Percentiles rank a stretch among this genome's conserved stretches.
Evolutionary conservation across 1,139 yeast genomes (phyloP).

Genomic region (Debaryomycetaceae sp.): DNA sequence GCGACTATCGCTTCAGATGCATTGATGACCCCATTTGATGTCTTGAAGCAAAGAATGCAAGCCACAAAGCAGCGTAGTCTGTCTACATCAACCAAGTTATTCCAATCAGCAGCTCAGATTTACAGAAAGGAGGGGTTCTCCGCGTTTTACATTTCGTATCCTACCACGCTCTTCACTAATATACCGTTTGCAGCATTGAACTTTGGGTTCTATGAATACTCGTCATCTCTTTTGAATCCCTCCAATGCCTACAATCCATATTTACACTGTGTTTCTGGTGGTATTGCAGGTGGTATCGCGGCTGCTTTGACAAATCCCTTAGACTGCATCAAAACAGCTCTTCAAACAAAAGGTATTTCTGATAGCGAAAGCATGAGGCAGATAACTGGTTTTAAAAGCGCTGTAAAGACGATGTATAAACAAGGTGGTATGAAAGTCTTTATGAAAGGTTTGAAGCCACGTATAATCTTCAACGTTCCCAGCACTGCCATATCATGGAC

Average conservation of each 20-base stretch:
- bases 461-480: slow-evolving; percentile 92
- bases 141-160: slow-evolving; percentile 90
- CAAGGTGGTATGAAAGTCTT: slow-evolving; percentile 72
- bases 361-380: slow-evolving; percentile 49
- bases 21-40: slow-evolving; percentile 96
- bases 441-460: slow-evolving; percentile 81
- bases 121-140: slow-evolving; percentile 73
- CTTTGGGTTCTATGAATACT: slow-evolving; percentile 88
- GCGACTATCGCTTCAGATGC: slow-evolving; percentile 95
- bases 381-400: slow-evolving; percentile 69
- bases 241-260: slow-evolving; percentile 78
- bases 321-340: slow-evolving; percentile 88
- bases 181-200: slow-evolving; percentile 96
- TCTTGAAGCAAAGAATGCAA: slow-evolving; percentile 73
- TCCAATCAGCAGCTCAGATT: slow-evolving; percentile 45
- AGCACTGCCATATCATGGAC: slow-evolving; percentile 98
- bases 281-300: slow-evolving; percentile 92
- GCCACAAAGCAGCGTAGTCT: slow-evolving; percentile 14
- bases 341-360: slow-evolving; percentile 72
- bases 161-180: slow-evolving; percentile 89
- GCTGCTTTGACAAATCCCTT: slow-evolving; percentile 96
- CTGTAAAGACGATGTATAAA: slow-evolving; percentile 64
- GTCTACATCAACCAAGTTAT: slow-evolving; percentile 23
- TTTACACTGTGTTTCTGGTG: slow-evolving; percentile 91
- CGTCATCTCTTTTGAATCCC: slow-evolving; percentile 78